phyloP scores from a whole-genome alignment of 495 filamentous ascomycete species.

The Penicillium robsamsonii region DNA sequence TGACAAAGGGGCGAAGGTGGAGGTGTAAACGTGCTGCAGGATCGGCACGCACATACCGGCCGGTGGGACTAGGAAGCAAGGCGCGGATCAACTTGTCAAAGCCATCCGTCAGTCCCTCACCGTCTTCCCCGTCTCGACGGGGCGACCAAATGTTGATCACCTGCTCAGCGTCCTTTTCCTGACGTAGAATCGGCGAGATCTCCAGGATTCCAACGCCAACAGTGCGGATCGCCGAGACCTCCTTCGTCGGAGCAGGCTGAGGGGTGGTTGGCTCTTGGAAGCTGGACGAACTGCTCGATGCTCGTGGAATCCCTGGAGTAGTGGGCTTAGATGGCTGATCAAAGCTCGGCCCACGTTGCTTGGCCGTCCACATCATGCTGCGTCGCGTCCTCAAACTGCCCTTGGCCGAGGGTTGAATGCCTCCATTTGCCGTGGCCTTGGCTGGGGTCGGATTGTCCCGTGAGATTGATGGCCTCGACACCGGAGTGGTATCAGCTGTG shows the following conservation, averaged over 20 bases:
- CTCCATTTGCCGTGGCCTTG: constrained; percentile 25
- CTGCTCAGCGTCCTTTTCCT: constrained; percentile 73
- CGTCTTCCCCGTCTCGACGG: constrained; percentile 54
- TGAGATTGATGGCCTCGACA: constrained; percentile 33
- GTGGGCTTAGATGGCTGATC: constrained; percentile 22
- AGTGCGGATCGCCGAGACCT: constrained; percentile 57
- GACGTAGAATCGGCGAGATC: constrained; percentile 71
- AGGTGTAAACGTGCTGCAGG: constrained; percentile 72
- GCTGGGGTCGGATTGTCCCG: constrained; percentile 37
- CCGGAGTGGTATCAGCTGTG: constrained; percentile 27
- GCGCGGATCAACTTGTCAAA: constrained; percentile 77
- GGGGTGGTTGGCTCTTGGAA: constrained; percentile 45
- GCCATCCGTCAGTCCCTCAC: constrained; percentile 51
- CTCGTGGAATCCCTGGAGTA: constrained; percentile 43
- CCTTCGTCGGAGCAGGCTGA: constrained; percentile 35
- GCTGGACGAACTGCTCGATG: constrained; percentile 59
- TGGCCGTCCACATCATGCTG: constrained; percentile 77
- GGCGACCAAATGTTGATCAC: constrained; percentile 78
- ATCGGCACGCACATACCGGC: constrained; percentile 68
- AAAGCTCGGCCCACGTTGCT: constrained; percentile 31
- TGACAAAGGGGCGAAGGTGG: constrained; percentile 70
- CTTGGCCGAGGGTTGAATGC: constrained; percentile 33
- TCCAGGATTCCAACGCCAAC: constrained; percentile 82
- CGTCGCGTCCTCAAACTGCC: constrained; percentile 58
- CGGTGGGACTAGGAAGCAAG: constrained; percentile 67